phyloP scores from a whole-genome alignment of 306 rosid genomes.

The Glycine tomentella region DNA sequence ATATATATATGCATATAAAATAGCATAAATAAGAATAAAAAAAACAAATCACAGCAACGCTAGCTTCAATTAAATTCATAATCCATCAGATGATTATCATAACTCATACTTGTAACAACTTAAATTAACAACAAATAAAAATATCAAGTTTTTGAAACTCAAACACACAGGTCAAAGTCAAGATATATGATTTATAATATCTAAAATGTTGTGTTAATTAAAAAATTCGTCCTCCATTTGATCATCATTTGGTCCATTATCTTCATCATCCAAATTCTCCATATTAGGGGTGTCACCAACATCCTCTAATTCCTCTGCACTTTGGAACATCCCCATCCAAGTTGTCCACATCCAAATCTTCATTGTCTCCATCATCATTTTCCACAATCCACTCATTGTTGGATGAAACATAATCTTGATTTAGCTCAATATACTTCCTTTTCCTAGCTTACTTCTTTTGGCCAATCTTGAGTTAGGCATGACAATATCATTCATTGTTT shows the following conservation, averaged over 20 bases:
- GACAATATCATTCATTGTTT: not conserved
- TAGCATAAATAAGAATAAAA: not conserved
- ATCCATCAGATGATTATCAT: not conserved
- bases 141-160: not conserved
- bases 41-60: not conserved
- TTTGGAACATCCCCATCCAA: not conserved
- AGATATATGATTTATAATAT: too few relatives aligned
- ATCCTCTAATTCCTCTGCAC: not conserved
- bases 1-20: not conserved
- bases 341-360: not conserved
- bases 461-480: not conserved
- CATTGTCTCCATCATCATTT: not conserved
- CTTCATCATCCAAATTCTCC: conserved; percentile 9
- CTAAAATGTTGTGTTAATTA: not conserved
- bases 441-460: conserved; percentile 7
- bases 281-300: not conserved
- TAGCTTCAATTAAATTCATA: not conserved
- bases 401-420: not conserved
- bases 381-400: not conserved
- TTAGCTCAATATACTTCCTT: not conserved
- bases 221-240: not conserved
- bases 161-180: not conserved
- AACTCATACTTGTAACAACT: not conserved
- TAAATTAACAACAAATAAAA: not conserved
- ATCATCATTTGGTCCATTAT: not conserved